phyloP scores from a whole-genome alignment of 1,284 basidiomycete species.

The Laetiporus sulphureus region DNA sequence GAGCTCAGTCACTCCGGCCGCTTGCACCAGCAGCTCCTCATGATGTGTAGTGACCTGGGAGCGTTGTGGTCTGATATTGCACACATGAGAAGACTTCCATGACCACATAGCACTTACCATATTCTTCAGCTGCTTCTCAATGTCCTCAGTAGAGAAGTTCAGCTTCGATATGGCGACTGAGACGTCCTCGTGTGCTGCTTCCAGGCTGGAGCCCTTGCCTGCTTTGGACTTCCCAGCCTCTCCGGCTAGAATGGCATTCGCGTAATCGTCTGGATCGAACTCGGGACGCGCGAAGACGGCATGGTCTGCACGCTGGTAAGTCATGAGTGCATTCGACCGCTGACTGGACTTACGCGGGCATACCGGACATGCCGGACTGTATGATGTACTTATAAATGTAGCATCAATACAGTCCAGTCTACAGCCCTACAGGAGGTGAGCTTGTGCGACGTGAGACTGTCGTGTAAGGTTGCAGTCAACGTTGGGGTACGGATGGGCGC shows the following conservation, averaged over 20 bases:
- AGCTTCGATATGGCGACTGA: conserved; percentile 81
- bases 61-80: too few relatives aligned
- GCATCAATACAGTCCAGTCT: too few relatives aligned
- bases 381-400: too few relatives aligned
- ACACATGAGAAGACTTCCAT: background rate
- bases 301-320: conserved; percentile 41
- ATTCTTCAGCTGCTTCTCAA: conserved; percentile 75
- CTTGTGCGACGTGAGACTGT: too few relatives aligned
- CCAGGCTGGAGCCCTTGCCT: conserved; percentile 34
- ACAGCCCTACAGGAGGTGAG: too few relatives aligned
- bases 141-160: conserved; percentile 80
- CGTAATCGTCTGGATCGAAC: conserved; percentile 86
- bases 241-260: conserved; percentile 80
- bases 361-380: conserved; percentile 18
- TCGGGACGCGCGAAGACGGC: conserved; percentile 57
- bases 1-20: conserved; percentile 58
- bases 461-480: too few relatives aligned
- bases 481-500: too few relatives aligned
- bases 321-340: conserved; percentile 2
- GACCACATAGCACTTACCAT: background rate
- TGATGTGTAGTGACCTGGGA: conserved; percentile 71
- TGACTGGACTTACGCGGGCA: too few relatives aligned
- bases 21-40: conserved; percentile 67
- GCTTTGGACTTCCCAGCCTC: conserved; percentile 38
- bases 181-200: conserved; percentile 77